Conservation (phyloP, 2,329 filamentous ascomycete genomes). For the Aspergillus eucalypticola region DNA sequence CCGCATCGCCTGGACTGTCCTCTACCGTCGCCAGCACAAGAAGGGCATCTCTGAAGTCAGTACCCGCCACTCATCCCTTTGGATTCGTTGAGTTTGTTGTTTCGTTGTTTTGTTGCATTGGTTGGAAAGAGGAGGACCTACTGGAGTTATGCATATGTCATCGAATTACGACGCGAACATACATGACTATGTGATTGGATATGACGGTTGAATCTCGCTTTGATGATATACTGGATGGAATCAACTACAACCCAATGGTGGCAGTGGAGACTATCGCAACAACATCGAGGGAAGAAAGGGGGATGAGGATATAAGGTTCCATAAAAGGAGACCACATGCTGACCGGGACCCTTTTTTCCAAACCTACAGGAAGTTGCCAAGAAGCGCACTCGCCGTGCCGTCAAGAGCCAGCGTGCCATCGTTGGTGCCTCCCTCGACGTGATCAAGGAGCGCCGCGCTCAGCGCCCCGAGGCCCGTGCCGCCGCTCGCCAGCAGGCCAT, state of each 20-base stretch:
- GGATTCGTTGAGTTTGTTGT: slow-evolving; percentile 24
- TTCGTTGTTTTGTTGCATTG: slow-evolving; percentile 16
- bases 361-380: slow-evolving; percentile 90
- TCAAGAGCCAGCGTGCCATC: slow-evolving; percentile 98
- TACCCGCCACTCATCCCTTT: slow-evolving; percentile 29
- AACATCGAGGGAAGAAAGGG: no score
- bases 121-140: neutral
- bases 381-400: slow-evolving; percentile 96
- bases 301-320: neutral
- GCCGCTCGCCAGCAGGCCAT: slow-evolving; percentile 88
- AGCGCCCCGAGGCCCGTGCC: slow-evolving; percentile 92
- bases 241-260: neutral
- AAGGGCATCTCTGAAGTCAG: slow-evolving; percentile 99
- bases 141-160: no score
- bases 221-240: neutral
- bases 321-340: slow-evolving; percentile 20
- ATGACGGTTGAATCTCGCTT: neutral
- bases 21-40: slow-evolving; percentile 98
- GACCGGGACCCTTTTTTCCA: slow-evolving; percentile 30
- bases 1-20: slow-evolving; percentile 97
- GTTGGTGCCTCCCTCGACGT: slow-evolving; percentile 99
- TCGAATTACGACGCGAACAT: neutral
- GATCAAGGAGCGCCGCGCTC: slow-evolving; percentile 96
- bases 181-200: neutral
- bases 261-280: no score